Percentiles rank a stretch among this genome's conserved stretches.
These are phyloP conservation scores for Solanum chiquidenum DNA, from an alignment of 257 asterid species.

Conservation along the genomic window DNA sequence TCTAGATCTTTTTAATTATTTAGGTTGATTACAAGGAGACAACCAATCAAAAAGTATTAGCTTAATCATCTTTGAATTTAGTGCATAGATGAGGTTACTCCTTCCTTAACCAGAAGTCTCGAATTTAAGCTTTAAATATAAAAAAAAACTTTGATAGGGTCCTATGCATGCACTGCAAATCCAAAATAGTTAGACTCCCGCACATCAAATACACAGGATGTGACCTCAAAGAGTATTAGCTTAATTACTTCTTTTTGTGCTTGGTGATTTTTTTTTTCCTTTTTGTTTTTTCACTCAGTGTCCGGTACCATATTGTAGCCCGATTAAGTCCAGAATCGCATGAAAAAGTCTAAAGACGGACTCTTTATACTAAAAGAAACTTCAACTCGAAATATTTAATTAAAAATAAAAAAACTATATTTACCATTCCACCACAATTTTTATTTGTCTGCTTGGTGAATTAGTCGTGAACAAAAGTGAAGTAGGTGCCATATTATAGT, in stretches of 20 bases:
- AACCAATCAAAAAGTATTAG: not conserved
- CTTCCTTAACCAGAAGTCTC: no score
- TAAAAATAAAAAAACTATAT: no score
- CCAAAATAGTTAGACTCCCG: no score
- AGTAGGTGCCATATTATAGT: not conserved
- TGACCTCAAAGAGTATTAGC: not conserved
- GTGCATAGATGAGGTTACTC: no score
- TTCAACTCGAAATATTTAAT: fast-evolving
- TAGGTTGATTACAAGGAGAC: not conserved
- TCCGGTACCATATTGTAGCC: no score
- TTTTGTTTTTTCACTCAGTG: fast-evolving
- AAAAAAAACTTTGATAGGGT: no score
- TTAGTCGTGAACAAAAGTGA: not conserved
- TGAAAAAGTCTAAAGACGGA: fast-evolving
- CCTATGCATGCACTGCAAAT: no score
- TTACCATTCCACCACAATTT: fast-evolving
- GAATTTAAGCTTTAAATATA: no score
- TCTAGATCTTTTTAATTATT: not conserved
- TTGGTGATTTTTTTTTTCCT: not conserved
- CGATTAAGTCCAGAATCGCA: not conserved
- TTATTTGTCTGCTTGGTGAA: fast-evolving
- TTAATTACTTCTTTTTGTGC: not conserved
- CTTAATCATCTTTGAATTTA: not conserved
- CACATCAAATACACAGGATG: not conserved
- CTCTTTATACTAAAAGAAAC: no score